Percentiles rank a stretch among this genome's conserved stretches.
These are phyloP conservation scores for Colletotrichum simmondsii DNA, from an alignment of 2,329 filamentous ascomycete genomes.

Conservation along the genomic window DNA sequence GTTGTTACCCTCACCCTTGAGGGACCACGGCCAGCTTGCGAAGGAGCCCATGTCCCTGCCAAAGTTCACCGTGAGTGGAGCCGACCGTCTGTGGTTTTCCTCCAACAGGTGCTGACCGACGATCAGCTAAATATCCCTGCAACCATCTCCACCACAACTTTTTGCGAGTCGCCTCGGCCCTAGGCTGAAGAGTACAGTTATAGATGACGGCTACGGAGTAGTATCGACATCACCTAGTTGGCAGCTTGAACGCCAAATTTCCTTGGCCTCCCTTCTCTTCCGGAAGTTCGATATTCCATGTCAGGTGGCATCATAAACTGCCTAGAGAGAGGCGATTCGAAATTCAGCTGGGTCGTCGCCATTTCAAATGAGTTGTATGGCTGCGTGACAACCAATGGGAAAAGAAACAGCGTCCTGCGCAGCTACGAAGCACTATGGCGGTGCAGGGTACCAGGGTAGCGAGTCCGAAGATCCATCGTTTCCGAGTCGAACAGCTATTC, in stretches of 20 bases:
- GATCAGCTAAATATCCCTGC: slow-evolving; percentile 23
- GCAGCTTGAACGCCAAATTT: background rate
- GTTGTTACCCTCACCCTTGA: background rate
- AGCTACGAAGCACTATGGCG: background rate
- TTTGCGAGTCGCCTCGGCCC: background rate
- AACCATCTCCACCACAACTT: background rate
- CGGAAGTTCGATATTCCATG: too few species aligned
- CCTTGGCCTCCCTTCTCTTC: background rate
- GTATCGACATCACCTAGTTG: background rate
- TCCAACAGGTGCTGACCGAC: slow-evolving; percentile 5
- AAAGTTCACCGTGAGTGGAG: slow-evolving; percentile 11
- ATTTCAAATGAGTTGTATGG: background rate
- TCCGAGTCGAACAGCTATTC: background rate
- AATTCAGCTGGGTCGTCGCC: background rate
- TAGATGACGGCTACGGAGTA: background rate
- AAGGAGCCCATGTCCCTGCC: slow-evolving; percentile 3
- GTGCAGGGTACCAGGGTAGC: background rate
- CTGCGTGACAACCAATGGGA: background rate
- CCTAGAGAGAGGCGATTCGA: background rate
- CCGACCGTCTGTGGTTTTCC: background rate
- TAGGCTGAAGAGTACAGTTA: background rate
- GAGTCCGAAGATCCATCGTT: background rate
- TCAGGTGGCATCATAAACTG: background rate
- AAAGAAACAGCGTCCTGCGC: background rate
- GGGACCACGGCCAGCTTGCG: background rate